Evolutionary conservation across 2,329 filamentous ascomycete genomes (phyloP).

Genomic region (Xylariales sp.): DNA sequence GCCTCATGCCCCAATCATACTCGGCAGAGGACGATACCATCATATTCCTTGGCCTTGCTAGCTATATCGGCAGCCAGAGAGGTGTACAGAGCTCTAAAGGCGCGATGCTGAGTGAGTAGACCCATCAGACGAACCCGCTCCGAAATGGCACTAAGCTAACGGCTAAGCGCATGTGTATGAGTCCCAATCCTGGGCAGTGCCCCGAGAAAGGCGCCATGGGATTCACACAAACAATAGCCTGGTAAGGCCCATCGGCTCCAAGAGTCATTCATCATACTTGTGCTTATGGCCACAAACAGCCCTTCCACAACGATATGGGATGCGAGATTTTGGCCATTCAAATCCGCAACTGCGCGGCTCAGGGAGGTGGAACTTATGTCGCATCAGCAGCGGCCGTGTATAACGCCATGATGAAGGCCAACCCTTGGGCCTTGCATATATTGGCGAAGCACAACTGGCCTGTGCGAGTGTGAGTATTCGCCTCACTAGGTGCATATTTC

Average conservation of each 20-base stretch:
- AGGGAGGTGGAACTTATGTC: constrained; percentile 60
- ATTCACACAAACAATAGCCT: constrained; percentile 61
- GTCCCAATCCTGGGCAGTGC: constrained; percentile 58
- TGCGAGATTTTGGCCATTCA: constrained; percentile 62
- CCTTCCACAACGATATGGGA: constrained; percentile 66
- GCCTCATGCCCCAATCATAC: constrained; percentile 61
- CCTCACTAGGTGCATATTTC: neutral
- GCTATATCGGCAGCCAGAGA: constrained; percentile 65
- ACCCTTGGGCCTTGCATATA: constrained; percentile 54
- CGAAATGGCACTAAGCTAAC: constrained; percentile 34
- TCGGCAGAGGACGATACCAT: constrained; percentile 65
- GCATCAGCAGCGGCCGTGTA: constrained; percentile 58
- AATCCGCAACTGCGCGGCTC: constrained; percentile 56
- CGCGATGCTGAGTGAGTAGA: constrained; percentile 58
- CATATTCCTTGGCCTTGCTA: constrained; percentile 67
- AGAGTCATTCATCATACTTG: neutral
- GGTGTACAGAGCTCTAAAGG: constrained; percentile 63
- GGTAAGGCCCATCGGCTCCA: constrained; percentile 48
- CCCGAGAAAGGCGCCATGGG: constrained; percentile 58
- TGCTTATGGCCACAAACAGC: constrained; percentile 47
- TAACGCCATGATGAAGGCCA: constrained; percentile 54
- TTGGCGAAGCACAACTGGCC: constrained; percentile 59
- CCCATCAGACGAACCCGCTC: neutral
- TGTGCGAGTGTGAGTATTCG: constrained; percentile 58
- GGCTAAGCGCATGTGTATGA: constrained; percentile 60